Conservation (phyloP, 2,329 filamentous ascomycete genomes). For the Ilyonectria robusta region DNA sequence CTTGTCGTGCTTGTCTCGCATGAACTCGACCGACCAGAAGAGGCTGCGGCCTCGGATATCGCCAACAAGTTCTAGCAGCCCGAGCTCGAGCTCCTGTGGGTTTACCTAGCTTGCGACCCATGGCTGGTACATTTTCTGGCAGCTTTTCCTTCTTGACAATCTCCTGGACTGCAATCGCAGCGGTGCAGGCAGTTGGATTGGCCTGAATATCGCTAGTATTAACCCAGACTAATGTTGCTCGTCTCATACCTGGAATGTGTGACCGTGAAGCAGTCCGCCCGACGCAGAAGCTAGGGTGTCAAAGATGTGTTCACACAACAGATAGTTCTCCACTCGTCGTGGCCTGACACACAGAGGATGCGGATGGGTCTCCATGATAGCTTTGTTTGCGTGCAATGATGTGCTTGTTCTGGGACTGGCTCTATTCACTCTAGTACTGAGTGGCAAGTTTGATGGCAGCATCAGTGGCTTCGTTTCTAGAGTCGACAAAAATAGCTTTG, state of each 20-base stretch:
- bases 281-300: constrained; percentile 18
- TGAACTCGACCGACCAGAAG: constrained; percentile 31
- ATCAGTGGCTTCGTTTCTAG: constrained; percentile 58
- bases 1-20: constrained; percentile 11
- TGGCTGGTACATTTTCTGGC: constrained; percentile 13
- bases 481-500: constrained; percentile 45
- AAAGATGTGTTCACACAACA: constrained; percentile 26
- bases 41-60: constrained; percentile 28
- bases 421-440: constrained; percentile 62
- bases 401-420: constrained; percentile 53
- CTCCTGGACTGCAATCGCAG: constrained; percentile 19
- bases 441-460: constrained; percentile 63
- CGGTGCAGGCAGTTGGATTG: constrained; percentile 24
- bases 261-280: constrained; percentile 19
- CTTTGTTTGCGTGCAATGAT: constrained; percentile 61
- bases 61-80: constrained; percentile 4
- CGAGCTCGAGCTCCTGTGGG: constrained; percentile 17
- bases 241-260: constrained; percentile 23
- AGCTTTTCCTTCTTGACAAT: constrained; percentile 19
- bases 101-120: too few species aligned
- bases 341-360: constrained; percentile 56
- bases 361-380: constrained; percentile 67
- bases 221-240: background rate
- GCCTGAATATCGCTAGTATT: constrained; percentile 5
- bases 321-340: constrained; percentile 25